These are phyloP conservation scores for Lepraria neglecta DNA, from an alignment of 495 filamentous ascomycete genomes.

Conservation along the genomic window DNA sequence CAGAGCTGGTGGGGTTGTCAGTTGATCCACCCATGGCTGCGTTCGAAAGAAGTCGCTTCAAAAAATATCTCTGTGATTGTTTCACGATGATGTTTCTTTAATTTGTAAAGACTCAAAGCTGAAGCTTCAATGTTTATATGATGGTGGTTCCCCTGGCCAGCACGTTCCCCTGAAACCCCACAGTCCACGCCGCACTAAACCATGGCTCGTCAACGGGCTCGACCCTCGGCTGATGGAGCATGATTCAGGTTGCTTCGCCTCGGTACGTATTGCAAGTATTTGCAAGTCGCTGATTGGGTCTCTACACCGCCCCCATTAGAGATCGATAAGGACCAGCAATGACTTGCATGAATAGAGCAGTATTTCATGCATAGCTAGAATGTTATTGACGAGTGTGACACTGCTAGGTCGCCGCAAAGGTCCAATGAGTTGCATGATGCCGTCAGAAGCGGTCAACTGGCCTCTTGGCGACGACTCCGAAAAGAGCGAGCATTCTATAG, in stretches of 20 bases:
- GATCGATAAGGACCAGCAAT: background rate
- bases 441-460: background rate
- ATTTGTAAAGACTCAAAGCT: background rate
- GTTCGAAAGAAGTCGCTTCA: background rate
- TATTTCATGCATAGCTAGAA: background rate
- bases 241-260: background rate
- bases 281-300: background rate
- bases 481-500: background rate
- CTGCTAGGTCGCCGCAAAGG: background rate
- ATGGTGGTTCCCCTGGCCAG: background rate
- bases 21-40: conserved; percentile 2
- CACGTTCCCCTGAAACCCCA: background rate
- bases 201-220: background rate
- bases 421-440: background rate
- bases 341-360: conserved; percentile 8
- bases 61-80: too few species aligned
- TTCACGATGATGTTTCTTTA: background rate
- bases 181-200: background rate
- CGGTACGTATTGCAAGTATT: background rate
- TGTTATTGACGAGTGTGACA: background rate
- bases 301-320: conserved; percentile 3
- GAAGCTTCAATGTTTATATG: conserved; percentile 4
- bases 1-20: background rate
- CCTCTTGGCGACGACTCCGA: conserved; percentile 4
- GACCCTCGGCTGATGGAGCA: background rate